Evolutionary conservation across 768 basidiomycete species (phyloP).

Genomic region (Suillus tomentosus): DNA sequence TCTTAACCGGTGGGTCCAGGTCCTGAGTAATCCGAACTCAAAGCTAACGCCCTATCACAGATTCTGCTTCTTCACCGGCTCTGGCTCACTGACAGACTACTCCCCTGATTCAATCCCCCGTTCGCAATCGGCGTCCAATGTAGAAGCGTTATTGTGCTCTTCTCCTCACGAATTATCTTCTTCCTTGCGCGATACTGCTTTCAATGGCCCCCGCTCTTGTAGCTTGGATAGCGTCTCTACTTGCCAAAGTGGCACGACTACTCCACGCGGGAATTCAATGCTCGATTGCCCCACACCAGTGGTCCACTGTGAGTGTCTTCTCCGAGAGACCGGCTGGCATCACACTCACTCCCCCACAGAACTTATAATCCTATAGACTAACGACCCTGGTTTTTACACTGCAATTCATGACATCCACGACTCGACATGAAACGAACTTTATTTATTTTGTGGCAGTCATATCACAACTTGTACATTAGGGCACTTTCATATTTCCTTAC

Average conservation of each 20-base stretch:
- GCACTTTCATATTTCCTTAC: conserved; percentile 2
- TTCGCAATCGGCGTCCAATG: conserved; percentile 53
- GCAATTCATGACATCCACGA: conserved; percentile 1
- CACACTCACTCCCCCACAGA: conserved; percentile 1
- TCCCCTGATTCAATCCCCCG: conserved; percentile 35
- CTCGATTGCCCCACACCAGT: conserved; percentile 19
- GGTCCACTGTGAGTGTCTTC: conserved; percentile 5
- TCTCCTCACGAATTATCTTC: conserved; percentile 28
- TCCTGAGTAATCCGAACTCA: neutral
- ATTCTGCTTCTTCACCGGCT: conserved; percentile 82
- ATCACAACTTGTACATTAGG: conserved; percentile 5
- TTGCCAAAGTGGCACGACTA: conserved; percentile 28
- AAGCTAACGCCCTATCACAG: conserved; percentile 37
- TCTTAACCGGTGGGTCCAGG: conserved; percentile 56
- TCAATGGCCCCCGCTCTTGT: conserved; percentile 26
- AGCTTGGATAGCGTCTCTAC: conserved; percentile 32
- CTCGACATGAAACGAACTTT: neutral
- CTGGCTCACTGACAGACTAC: conserved; percentile 38
- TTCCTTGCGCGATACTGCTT: conserved; percentile 18
- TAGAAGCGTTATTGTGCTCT: conserved; percentile 51
- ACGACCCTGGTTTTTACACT: conserved; percentile 1
- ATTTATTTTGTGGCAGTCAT: neutral
- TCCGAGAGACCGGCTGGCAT: neutral
- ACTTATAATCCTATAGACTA: conserved; percentile 6
- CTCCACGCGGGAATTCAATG: conserved; percentile 28